phyloP scores from a whole-genome alignment of 2,329 filamentous ascomycete genomes.

The Paracoccidioides lutzii region DNA sequence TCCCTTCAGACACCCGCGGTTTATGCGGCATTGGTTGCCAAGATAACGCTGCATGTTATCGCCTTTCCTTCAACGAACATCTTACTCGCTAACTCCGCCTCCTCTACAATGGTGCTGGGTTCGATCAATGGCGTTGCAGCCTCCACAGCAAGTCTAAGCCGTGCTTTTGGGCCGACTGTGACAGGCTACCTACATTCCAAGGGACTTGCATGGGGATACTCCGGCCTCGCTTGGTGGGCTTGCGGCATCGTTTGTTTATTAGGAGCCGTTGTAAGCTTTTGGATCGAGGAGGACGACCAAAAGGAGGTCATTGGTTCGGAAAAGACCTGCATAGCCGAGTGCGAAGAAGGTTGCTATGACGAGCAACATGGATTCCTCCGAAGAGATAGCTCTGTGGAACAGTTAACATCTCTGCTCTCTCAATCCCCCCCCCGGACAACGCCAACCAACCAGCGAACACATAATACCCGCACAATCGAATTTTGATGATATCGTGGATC shows the following conservation, averaged over 20 bases:
- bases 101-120: conserved; percentile 70
- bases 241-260: conserved; percentile 62
- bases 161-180: conserved; percentile 77
- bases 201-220: conserved; percentile 68
- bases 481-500: background rate
- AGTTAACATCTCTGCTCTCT: background rate
- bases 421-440: background rate
- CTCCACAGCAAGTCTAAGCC: conserved; percentile 76
- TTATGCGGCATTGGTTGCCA: conserved; percentile 69
- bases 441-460: background rate
- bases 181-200: conserved; percentile 74
- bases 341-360: conserved; percentile 21
- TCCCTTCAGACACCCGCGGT: conserved; percentile 59
- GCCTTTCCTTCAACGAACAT: conserved; percentile 85
- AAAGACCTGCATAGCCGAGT: conserved; percentile 3
- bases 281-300: conserved; percentile 53
- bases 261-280: conserved; percentile 62
- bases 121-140: conserved; percentile 88
- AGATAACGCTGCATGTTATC: conserved; percentile 83
- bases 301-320: conserved; percentile 6
- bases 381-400: background rate
- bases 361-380: background rate
- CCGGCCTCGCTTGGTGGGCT: conserved; percentile 87
- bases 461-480: background rate
- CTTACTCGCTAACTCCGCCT: conserved; percentile 75